Evolutionary conservation across 2,329 filamentous ascomycete genomes (phyloP).

Genomic region (Fulvia fulva): DNA sequence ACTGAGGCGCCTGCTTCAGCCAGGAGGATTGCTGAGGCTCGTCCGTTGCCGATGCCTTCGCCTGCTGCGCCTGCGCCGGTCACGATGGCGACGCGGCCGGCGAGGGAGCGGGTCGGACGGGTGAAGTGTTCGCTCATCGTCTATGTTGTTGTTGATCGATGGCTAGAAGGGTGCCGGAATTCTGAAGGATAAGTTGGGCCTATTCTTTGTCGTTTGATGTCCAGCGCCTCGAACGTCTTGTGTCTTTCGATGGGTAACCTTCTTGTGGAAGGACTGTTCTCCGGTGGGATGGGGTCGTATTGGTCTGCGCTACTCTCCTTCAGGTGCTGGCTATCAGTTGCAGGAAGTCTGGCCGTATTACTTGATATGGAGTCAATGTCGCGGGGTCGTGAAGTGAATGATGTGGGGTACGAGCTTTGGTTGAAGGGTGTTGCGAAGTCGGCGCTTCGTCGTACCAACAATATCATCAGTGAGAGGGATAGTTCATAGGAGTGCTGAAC

Average conservation of each 20-base stretch:
- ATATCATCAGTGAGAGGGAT: neutral
- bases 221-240: too few relatives aligned
- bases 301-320: too few relatives aligned
- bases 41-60: slow-evolving; percentile 59
- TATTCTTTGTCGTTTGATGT: neutral
- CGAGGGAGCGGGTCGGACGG: slow-evolving; percentile 40
- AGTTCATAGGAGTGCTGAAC: neutral
- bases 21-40: slow-evolving; percentile 56
- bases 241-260: too few relatives aligned
- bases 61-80: slow-evolving; percentile 56
- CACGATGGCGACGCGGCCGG: slow-evolving; percentile 50
- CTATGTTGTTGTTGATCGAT: neutral
- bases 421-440: neutral
- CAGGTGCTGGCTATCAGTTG: neutral
- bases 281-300: too few relatives aligned
- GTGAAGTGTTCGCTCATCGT: slow-evolving; percentile 27
- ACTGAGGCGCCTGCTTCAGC: slow-evolving; percentile 57
- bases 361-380: neutral
- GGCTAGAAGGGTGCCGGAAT: neutral
- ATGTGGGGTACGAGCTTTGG: neutral
- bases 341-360: neutral
- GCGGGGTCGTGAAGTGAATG: slow-evolving; percentile 1
- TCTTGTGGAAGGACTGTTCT: too few relatives aligned
- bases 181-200: neutral
- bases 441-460: neutral